Evolutionary conservation across 352 stramenopile species (phyloP), one percentile per base, ranked within the genome.

Genomic region (Globisporangium solare): DNA sequence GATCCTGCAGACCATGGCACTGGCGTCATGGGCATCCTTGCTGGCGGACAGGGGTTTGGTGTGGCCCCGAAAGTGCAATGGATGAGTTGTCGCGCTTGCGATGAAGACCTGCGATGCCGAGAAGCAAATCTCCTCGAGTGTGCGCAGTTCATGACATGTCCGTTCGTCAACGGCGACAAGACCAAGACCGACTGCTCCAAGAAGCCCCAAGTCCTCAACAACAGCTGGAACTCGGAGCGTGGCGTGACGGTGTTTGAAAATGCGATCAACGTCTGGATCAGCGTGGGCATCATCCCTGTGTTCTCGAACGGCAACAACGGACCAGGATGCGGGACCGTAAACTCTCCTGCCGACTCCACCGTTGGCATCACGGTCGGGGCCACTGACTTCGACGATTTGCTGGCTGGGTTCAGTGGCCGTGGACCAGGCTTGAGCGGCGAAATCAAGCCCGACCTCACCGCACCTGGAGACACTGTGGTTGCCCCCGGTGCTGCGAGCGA

Each of bases 121-220:
- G 68, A 79, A 59, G 58, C 56, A 3, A 62, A 73, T 57, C 42
- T 79, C 46, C 66, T 83, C 6, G 57, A 57, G 17, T 83, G 73
- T 39, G 70, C 68, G 17, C 70, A 83, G 63, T 83, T 76, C 50
- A 49, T 83, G 45, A 62, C 73, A 6, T 83, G 73, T 13, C 73
- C 73, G 11, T 70, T 67, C 45, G 48, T 61, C 6, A 54, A 62
- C 37, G 57, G 47, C 40, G 51, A 60, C 17, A 56, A 64, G 51
- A 52, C 41, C 24, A 59, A 68, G 39, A 67, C 47, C 4, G 70
- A 77, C 41, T 83, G 73, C 62, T 63, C 60, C 37, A 66, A 73
- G 60, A 70, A 68, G 11, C 74, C 76, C n/a, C 69, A 84, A 46
- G 67, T 86, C n/a, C 64, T 86, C 63, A 86, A 79, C 65, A 83